Percentiles rank a stretch among this genome's conserved stretches.
These are phyloP conservation scores for Aureoboletus auriporus DNA, from an alignment of 768 basidiomycete genomes.

Conservation along the genomic window DNA sequence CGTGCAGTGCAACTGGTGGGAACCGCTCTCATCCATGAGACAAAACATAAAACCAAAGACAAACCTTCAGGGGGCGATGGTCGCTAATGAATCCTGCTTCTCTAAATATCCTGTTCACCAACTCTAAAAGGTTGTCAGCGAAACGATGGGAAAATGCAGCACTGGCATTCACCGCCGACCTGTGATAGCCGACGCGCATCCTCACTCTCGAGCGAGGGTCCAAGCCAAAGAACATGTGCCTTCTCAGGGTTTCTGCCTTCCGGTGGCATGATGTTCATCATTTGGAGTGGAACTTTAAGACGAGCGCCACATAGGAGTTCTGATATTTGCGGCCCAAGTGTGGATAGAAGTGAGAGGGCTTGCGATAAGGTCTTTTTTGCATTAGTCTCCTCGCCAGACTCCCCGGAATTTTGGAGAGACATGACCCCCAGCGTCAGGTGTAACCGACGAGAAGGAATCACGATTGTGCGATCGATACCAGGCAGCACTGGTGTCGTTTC, in stretches of 20 bases:
- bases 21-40: not conserved
- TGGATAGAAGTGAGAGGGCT: slow-evolving; percentile 43
- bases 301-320: slow-evolving; percentile 32
- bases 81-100: slow-evolving; percentile 43
- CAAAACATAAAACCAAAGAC: slow-evolving; percentile 2
- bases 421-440: slow-evolving; percentile 78
- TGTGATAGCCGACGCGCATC: slow-evolving; percentile 27
- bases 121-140: slow-evolving; percentile 29
- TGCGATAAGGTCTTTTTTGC: slow-evolving; percentile 31
- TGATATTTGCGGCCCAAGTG: slow-evolving; percentile 37
- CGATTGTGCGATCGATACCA: slow-evolving; percentile 59
- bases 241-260: slow-evolving; percentile 32
- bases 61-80: slow-evolving; percentile 48
- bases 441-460: slow-evolving; percentile 53
- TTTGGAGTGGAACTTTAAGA: slow-evolving; percentile 41
- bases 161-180: slow-evolving; percentile 34
- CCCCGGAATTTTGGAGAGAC: slow-evolving; percentile 38
- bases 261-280: slow-evolving; percentile 48
- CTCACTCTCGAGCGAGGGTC: slow-evolving; percentile 37
- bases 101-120: slow-evolving; percentile 39
- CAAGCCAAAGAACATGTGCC: slow-evolving; percentile 57
- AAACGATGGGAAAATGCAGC: not conserved
- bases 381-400: not conserved
- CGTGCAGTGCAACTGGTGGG: slow-evolving; percentile 44
- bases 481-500: slow-evolving; percentile 25